These are phyloP conservation scores for Trifolium subterraneum DNA, from an alignment of 306 rosid species.

Conservation along the genomic window DNA sequence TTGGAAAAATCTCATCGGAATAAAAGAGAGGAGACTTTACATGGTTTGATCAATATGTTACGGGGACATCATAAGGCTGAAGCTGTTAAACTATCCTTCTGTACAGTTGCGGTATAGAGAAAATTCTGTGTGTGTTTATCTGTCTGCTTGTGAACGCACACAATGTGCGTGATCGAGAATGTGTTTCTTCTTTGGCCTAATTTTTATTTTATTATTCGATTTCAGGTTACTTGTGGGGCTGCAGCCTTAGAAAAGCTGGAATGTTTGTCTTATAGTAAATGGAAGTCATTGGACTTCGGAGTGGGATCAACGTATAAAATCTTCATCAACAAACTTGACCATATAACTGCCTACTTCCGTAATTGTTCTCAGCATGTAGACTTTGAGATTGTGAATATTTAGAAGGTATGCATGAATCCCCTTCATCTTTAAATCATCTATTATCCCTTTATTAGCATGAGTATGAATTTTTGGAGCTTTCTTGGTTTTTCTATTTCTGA, in stretches of 20 bases:
- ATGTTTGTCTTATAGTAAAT: constrained; percentile 37
- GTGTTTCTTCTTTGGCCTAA: background rate
- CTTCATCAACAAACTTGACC: constrained; percentile 50
- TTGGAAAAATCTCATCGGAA: constrained; percentile 34
- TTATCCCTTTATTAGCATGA: background rate
- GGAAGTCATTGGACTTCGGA: constrained; percentile 45
- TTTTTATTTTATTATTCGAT: constrained; percentile 15
- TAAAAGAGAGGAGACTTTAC: constrained; percentile 32
- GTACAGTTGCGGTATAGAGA: constrained; percentile 6
- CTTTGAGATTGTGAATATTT: constrained; percentile 43
- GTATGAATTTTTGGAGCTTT: background rate
- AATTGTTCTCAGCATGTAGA: constrained; percentile 48
- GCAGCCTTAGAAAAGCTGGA: constrained; percentile 42
- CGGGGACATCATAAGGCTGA: constrained; percentile 43
- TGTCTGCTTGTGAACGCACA: background rate
- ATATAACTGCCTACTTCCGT: constrained; percentile 52
- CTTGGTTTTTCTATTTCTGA: background rate
- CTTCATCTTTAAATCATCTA: constrained; percentile 25
- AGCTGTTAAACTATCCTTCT: constrained; percentile 41
- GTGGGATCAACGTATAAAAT: constrained; percentile 49
- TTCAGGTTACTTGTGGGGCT: constrained; percentile 50
- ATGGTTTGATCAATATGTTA: constrained; percentile 51
- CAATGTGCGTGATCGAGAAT: background rate
- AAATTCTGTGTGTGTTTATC: background rate
- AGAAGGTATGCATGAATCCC: constrained; percentile 40